Percentiles rank a stretch among this genome's conserved stretches.
Conservation (phyloP, 2,329 filamentous ascomycete genomes). For the Teratosphaeria viscida region DNA sequence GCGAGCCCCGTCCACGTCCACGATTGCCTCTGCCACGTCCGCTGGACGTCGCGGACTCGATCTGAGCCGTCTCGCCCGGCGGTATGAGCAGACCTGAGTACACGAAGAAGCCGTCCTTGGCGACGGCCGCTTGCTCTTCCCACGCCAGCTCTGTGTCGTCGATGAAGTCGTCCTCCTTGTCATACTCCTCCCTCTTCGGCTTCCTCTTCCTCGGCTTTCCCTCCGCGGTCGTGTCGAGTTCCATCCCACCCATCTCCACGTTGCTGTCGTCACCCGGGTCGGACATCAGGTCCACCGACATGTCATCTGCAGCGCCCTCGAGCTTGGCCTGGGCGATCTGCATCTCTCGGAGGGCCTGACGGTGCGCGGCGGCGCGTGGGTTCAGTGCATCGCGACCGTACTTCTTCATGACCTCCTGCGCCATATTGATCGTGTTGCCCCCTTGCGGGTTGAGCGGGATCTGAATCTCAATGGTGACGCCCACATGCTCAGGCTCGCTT, state of each 20-base stretch:
- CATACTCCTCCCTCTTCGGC: constrained; percentile 60
- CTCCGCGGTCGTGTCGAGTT: constrained; percentile 40
- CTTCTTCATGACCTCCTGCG: constrained; percentile 80
- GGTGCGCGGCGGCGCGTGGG: constrained; percentile 78
- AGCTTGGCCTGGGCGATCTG: constrained; percentile 79
- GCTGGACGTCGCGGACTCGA: constrained; percentile 18
- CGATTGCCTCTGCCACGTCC: constrained; percentile 13
- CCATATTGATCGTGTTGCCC: constrained; percentile 92
- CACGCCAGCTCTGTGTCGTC: constrained; percentile 92
- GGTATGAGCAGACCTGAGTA: constrained; percentile 87
- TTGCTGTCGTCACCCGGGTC: constrained; percentile 65
- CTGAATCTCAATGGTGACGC: constrained; percentile 74
- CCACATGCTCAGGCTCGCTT: constrained; percentile 32
- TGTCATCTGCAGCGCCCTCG: constrained; percentile 69
- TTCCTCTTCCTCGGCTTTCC: constrained; percentile 70
- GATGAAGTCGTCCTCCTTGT: constrained; percentile 58
- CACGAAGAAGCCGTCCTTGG: constrained; percentile 94
- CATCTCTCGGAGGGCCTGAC: constrained; percentile 77
- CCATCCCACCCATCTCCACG: constrained; percentile 69
- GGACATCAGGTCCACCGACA: constrained; percentile 61
- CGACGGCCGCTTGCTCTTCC: constrained; percentile 90
- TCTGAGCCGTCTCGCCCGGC: constrained; percentile 58
- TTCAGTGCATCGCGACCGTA: constrained; percentile 94
- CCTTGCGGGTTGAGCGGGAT: constrained; percentile 70
- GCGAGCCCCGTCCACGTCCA: constrained; percentile 38